Conservation (phyloP, 73 alveolate species). For the Tetrahymena borealis region DNA sequence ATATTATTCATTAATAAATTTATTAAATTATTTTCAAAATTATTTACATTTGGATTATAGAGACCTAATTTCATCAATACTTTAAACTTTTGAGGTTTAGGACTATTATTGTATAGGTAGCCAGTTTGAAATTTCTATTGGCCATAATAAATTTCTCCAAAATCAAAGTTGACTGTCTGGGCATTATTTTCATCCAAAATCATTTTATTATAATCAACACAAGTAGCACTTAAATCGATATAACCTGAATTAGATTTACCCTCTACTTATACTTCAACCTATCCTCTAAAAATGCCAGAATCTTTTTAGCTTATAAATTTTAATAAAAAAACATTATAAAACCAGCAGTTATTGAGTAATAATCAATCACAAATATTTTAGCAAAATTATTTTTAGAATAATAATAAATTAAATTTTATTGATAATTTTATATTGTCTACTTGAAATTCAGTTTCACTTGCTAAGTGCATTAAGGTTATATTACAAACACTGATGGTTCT, state of each 20-base stretch:
- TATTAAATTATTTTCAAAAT: no score
- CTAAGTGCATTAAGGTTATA: background rate
- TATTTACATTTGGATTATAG: background rate
- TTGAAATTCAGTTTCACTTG: background rate
- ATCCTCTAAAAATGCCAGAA: background rate
- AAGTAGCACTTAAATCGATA: background rate
- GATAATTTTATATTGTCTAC: background rate
- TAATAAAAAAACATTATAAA: background rate
- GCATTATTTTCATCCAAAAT: background rate
- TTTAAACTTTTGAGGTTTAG: background rate
- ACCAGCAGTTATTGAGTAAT: no score
- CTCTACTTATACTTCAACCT: background rate
- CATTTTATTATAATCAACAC: background rate
- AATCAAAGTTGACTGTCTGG: background rate
- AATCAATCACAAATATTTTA: background rate
- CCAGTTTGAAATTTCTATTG: background rate
- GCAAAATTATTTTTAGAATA: no score
- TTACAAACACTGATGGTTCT: background rate
- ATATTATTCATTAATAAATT: no score
- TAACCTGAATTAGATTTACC: background rate
- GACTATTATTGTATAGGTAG: background rate
- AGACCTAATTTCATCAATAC: background rate
- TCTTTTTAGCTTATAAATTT: background rate
- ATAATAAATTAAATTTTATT: background rate
- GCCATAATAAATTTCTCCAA: background rate